Base-by-base conservation (phyloP, 768 basidiomycete species). In the Rhizopogon sp. region DNA sequence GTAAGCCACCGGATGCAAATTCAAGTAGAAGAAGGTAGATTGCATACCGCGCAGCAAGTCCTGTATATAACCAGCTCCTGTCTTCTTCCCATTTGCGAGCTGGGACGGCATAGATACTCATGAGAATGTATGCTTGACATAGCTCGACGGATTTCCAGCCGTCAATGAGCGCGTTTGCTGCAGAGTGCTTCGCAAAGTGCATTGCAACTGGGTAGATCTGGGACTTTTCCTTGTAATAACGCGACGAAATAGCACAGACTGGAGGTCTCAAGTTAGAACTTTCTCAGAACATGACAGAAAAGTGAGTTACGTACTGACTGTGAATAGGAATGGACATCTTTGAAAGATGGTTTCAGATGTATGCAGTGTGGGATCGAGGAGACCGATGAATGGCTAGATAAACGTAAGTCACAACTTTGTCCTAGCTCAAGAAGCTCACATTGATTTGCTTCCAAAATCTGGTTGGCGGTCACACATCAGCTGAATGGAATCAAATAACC, bases 21-120 rank as follows among this genome's bases (percentile, higher is more conserved):
- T 5, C 35, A 37, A n/a, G 28, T 17, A 10, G 7, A 0, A n/a
- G 5, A 8, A 17, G 28, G 25, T 17, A 9, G 35, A 56, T 17
- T 20, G 54, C 67, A 39, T 56, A 83, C 84, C 90, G 84, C 35
- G 93, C 87, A 1, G 91, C 92, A 57, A 93, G 81, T 20, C 93
- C 92, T 4, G 90, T 88, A 64, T 92, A 91, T 46, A 94, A 68
- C 90, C 92, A 95, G 54, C 88, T 90, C 29, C 91, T 78, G 65
- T 95, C 92, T 61, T 95, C 91, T 62, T 95, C 92, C 87, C 93
- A 96, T 42, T 83, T 72, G 22, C 85, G 79, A 1, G 89, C 90
- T 3, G 89, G 90, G 1, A 90, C 85, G 43, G 84, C 82, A 63
- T 88, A 91, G 46, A 87, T 79, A 58, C 85, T 87, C 87, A 92